Evolutionary conservation across 2,329 filamentous ascomycete genomes (phyloP), one percentile per base, ranked within the genome.

Genomic region (Diaporthe vexans): DNA sequence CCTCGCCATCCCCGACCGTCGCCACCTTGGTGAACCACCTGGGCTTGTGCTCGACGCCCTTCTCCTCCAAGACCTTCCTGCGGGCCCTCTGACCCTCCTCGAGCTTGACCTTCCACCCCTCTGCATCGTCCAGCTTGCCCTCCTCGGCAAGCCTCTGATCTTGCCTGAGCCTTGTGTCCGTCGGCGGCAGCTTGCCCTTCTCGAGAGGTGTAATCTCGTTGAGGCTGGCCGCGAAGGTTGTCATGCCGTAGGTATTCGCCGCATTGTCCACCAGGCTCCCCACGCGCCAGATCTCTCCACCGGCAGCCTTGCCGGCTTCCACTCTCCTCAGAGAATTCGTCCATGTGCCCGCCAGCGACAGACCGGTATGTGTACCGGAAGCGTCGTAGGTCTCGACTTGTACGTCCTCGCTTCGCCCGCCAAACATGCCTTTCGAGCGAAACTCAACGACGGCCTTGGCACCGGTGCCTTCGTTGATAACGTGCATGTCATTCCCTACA

Each of bases 351-450:
- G 86, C 83, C 33, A 98, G 86, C 21, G 93, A 91, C 15, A 93
- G 86, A 0, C 94, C 89, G 0, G 93, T 89, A 26, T 91, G 87
- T 33, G 86, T 83, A 54, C 94, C 95, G 72, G 93, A 88, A 0
- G 88, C 84, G 74, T 93, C 92, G 77, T 92, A 93, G 1, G 92
- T 89, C 78, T 95, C 92, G 9, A 96, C 93, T 48, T 90, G 88
- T 13, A 98, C 94, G 76, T 99, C 97, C 83, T 99, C 97, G 76
- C 93, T 94, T 73, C 97, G 92, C 19, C 97, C 97, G 43, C 96
- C 95, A 85, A 98, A 99, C 94, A 99, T 98, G 77, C 97, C 96
- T 81, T 97, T 97, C 72, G 93, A 91, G 81, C 97, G 97, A 86
- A 99, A 99, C 73, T 96, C 95, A 61, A 95, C 91, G n/a, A 93